A percentile compares a stretch with the other conserved stretches of the same genome.
These are phyloP conservation scores for Solanum chacoense DNA, from an alignment of 305 asterid species.

Conservation along the genomic window DNA sequence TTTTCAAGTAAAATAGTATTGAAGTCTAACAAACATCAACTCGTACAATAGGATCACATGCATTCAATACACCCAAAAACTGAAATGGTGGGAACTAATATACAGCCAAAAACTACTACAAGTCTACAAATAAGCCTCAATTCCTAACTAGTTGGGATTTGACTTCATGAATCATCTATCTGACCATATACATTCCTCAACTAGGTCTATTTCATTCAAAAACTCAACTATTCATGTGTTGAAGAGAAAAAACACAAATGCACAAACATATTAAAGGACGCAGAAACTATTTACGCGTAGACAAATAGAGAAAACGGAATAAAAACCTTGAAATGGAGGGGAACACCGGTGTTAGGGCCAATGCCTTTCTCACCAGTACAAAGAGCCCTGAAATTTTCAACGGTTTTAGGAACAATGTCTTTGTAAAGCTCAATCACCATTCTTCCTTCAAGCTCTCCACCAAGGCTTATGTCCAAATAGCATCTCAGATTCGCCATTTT, in stretches of 20 bases:
- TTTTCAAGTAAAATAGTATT: neutral
- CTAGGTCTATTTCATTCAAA: neutral
- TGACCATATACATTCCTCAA: neutral
- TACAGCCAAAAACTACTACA: neutral
- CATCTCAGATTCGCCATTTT: slow-evolving; percentile 49
- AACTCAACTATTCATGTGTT: neutral
- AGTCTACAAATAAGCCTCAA: neutral
- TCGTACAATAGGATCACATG: neutral
- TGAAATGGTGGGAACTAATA: neutral
- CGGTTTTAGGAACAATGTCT: slow-evolving; percentile 52
- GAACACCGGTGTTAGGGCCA: slow-evolving; percentile 39
- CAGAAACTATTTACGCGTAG: neutral
- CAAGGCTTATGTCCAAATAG: slow-evolving; percentile 51
- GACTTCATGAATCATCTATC: neutral
- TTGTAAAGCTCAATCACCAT: slow-evolving; percentile 43
- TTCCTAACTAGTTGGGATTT: neutral
- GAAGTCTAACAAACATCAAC: neutral
- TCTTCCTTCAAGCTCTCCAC: slow-evolving; percentile 58
- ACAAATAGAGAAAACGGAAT: neutral
- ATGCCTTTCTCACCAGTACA: slow-evolving; percentile 74
- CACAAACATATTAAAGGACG: neutral
- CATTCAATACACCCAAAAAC: neutral
- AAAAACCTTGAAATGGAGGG: slow-evolving; percentile 60
- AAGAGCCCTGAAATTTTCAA: slow-evolving; percentile 72
- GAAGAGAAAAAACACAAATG: neutral